Percentiles rank a stretch among this genome's conserved stretches.
Evolutionary conservation across 306 rosid species (phyloP).

Genomic region (Abrus precatorius): DNA sequence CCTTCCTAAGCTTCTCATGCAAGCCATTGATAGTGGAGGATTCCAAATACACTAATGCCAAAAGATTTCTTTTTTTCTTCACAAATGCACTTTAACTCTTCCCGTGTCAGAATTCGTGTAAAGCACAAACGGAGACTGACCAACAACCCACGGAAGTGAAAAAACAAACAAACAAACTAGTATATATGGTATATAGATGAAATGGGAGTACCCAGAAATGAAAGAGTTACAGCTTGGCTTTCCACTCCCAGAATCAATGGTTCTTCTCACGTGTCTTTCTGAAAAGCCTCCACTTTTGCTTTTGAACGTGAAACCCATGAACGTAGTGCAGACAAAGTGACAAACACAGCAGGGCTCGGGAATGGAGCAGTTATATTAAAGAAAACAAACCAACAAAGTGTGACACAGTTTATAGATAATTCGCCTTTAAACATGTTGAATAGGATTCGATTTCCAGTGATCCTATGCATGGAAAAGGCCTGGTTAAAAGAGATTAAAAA

Average conservation of each 20-base stretch:
- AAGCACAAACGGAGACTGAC: conserved; percentile 9
- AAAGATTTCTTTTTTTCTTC: conserved; percentile 32
- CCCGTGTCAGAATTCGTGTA: conserved; percentile 31
- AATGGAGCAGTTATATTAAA: not conserved
- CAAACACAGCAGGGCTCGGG: not conserved
- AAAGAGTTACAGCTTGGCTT: conserved; percentile 47
- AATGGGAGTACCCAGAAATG: conserved; percentile 36
- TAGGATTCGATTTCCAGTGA: too few species aligned
- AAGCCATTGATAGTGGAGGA: conserved; percentile 73
- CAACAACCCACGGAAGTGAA: not conserved
- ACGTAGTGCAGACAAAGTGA: not conserved
- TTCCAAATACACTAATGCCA: conserved; percentile 45
- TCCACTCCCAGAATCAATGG: conserved; percentile 60
- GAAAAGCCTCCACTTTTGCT: conserved; percentile 38
- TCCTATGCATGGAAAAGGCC: too few species aligned
- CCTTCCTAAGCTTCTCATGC: conserved; percentile 48
- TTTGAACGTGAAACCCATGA: conserved; percentile 39
- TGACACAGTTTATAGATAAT: not conserved
- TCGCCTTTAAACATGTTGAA: not conserved
- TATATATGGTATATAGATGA: not conserved
- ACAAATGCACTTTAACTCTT: conserved; percentile 46
- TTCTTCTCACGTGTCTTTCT: conserved; percentile 49
- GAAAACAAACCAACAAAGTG: not conserved
- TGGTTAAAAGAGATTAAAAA: too few species aligned
- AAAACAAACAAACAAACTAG: not conserved